These are phyloP conservation scores for Mayamaea pseudoterrestris DNA, from an alignment of 108 stramenopile species.

Conservation along the genomic window DNA sequence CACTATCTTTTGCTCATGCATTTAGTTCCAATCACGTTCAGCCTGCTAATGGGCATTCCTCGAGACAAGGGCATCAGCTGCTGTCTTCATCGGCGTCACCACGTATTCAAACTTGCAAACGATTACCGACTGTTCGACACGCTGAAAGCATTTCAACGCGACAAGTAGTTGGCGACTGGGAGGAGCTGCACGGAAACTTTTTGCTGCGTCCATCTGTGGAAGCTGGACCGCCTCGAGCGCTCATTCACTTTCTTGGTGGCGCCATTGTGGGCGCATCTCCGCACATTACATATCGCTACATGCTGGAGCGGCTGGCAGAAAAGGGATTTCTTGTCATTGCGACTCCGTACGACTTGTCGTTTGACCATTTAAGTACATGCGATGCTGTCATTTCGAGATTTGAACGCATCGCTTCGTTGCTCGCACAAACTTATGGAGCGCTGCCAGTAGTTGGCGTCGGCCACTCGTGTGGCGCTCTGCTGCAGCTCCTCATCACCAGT, in stretches of 20 bases:
- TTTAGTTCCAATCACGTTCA: no score
- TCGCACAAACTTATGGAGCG: constrained; percentile 75
- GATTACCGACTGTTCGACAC: no score
- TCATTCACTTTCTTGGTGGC: constrained; percentile 87
- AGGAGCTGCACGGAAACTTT: constrained; percentile 67
- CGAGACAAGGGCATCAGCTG: no score
- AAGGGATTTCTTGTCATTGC: constrained; percentile 84
- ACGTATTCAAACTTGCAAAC: no score
- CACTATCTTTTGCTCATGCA: no score
- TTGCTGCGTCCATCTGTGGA: constrained; percentile 45
- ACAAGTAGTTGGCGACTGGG: constrained; percentile 44
- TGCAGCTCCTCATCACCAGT: constrained; percentile 82
- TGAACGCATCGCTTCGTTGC: constrained; percentile 64
- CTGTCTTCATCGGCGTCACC: no score
- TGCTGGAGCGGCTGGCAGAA: constrained; percentile 69
- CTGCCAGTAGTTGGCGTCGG: constrained; percentile 89
- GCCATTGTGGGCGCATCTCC: constrained; percentile 86
- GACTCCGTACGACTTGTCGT: constrained; percentile 84
- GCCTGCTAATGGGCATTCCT: no score
- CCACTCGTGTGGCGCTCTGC: constrained; percentile 79
- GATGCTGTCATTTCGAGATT: constrained; percentile 74
- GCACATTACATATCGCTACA: constrained; percentile 75
- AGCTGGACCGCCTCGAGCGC: constrained; percentile 25
- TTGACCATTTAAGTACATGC: constrained; percentile 82
- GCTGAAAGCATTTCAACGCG: no score